Evolutionary conservation across 176 grass and related monocot genomes (phyloP).

Genomic region (Luzula sylvatica): DNA sequence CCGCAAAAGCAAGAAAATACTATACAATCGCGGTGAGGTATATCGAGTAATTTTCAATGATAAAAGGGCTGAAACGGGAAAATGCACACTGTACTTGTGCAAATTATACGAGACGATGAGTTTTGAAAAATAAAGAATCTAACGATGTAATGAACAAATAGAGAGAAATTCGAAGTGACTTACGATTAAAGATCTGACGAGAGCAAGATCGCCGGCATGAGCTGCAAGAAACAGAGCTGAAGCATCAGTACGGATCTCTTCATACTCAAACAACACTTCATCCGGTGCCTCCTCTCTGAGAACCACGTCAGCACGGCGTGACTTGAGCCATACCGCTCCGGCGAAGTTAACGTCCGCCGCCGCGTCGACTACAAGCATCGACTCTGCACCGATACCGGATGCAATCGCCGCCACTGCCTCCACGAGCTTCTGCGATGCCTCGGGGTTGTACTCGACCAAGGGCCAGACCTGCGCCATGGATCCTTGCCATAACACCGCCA

Average conservation of each 20-base stretch:
- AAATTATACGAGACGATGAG: not conserved
- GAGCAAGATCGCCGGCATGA: conserved; percentile 64
- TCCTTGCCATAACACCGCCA: conserved; percentile 57
- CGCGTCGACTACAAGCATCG: conserved; percentile 44
- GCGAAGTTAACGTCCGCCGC: conserved; percentile 85
- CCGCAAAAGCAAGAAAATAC: not conserved
- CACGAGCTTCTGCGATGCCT: conserved; percentile 66
- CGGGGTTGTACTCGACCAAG: conserved; percentile 34
- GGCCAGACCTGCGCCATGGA: conserved; percentile 72
- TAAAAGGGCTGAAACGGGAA: not conserved
- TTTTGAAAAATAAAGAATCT: not conserved
- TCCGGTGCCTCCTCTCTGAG: conserved; percentile 56
- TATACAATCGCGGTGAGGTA: not conserved
- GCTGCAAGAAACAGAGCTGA: conserved; percentile 94
- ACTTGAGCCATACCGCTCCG: conserved; percentile 63
- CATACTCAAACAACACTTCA: conserved; percentile 41
- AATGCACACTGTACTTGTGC: not conserved
- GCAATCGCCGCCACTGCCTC: conserved; percentile 62
- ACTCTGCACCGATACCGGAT: not conserved
- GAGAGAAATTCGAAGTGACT: not conserved
- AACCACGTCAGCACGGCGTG: conserved; percentile 43
- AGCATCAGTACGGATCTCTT: conserved; percentile 89
- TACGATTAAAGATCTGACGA: conserved; percentile 72
- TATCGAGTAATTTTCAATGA: not conserved
- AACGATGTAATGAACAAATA: not conserved